Evolutionary conservation across 2,329 filamentous ascomycete species (phyloP).

Genomic region (Lachnellula cervina): DNA sequence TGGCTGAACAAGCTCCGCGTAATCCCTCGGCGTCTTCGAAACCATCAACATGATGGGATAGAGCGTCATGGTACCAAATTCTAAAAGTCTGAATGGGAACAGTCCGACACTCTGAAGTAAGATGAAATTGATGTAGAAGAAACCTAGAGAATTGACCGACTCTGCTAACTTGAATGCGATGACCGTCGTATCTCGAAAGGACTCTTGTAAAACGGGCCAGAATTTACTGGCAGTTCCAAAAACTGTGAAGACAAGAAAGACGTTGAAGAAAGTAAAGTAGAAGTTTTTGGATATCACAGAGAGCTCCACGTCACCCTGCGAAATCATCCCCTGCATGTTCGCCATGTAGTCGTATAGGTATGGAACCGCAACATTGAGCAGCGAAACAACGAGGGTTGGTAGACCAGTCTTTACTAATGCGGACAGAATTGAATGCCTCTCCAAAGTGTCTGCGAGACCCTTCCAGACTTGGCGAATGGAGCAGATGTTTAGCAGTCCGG

Average conservation of each 20-base stretch:
- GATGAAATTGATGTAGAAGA: constrained; percentile 92
- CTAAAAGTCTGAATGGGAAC: constrained; percentile 85
- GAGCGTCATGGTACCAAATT: constrained; percentile 79
- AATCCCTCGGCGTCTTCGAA: constrained; percentile 86
- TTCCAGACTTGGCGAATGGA: constrained; percentile 72
- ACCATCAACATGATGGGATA: constrained; percentile 76
- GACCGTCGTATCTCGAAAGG: constrained; percentile 71
- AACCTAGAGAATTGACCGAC: constrained; percentile 68
- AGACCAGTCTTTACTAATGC: constrained; percentile 82
- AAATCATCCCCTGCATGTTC: constrained; percentile 90
- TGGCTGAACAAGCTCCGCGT: constrained; percentile 73
- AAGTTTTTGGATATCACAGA: constrained; percentile 98
- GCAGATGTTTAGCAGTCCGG: constrained; percentile 74
- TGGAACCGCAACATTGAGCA: constrained; percentile 85
- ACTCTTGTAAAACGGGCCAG: constrained; percentile 64
- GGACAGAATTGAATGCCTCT: constrained; percentile 62
- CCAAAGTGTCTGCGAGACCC: constrained; percentile 60
- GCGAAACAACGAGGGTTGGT: constrained; percentile 77
- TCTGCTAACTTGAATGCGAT: constrained; percentile 71
- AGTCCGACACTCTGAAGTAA: constrained; percentile 90
- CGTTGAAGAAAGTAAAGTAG: constrained; percentile 99
- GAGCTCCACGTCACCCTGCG: constrained; percentile 87
- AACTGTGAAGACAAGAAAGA: constrained; percentile 90
- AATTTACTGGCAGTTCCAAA: constrained; percentile 77
- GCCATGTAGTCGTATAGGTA: constrained; percentile 94